phyloP scores from a whole-genome alignment of 805 yeast genomes.

The Candida endomychidarum region DNA sequence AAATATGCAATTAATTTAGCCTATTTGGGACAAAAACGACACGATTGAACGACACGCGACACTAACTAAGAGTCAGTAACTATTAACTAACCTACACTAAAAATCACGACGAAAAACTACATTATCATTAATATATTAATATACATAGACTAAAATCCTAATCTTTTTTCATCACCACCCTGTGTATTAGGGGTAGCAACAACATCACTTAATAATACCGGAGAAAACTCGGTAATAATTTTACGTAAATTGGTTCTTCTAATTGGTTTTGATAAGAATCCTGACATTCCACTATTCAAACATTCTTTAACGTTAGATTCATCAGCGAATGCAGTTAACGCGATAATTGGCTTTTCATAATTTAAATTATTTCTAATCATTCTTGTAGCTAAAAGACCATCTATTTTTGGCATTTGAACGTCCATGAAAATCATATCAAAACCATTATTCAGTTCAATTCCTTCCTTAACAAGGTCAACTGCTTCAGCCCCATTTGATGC shows the following conservation, averaged over 20 bases:
- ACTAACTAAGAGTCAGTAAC: too few relatives aligned
- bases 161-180: conserved; percentile 27
- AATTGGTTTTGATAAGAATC: conserved; percentile 86
- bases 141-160: conserved; percentile 18
- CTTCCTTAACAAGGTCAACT: conserved; percentile 57
- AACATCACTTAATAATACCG: conserved; percentile 30
- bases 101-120: too few relatives aligned
- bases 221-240: conserved; percentile 50
- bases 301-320: conserved; percentile 86
- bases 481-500: conserved; percentile 95
- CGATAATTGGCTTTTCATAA: conserved; percentile 78
- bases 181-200: conserved; percentile 35
- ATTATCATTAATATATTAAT: background rate
- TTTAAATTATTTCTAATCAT: conserved; percentile 63
- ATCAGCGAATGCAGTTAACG: conserved; percentile 94
- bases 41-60: background rate
- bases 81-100: too few relatives aligned
- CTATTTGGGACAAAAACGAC: background rate
- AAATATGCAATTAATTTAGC: conserved; percentile 2
- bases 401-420: conserved; percentile 94
- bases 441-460: conserved; percentile 37
- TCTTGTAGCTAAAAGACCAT: conserved; percentile 83
- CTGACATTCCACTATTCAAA: conserved; percentile 87
- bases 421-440: conserved; percentile 91
- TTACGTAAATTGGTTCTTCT: conserved; percentile 66